Percentiles rank a stretch among this genome's conserved stretches.
Conservation (phyloP, 495 filamentous ascomycete species). For the Talaromyces adpressus region DNA sequence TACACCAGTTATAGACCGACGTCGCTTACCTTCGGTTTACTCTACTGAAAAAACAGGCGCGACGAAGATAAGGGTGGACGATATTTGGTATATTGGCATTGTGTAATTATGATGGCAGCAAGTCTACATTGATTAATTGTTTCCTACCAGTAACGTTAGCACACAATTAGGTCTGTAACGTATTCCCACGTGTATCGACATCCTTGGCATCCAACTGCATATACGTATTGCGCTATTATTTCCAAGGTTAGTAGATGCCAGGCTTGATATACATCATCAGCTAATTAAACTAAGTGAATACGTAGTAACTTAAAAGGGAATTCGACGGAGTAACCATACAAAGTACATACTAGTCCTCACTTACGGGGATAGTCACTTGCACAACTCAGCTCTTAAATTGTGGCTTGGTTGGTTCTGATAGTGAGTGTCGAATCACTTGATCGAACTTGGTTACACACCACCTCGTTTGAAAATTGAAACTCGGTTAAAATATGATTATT, state of each 20-base stretch:
- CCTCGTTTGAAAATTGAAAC: not conserved
- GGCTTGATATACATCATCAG: not conserved
- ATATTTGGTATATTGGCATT: not conserved
- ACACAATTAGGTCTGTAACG: not conserved
- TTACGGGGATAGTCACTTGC: not conserved
- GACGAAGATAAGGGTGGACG: not conserved
- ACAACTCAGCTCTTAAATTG: not conserved
- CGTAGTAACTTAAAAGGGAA: not conserved
- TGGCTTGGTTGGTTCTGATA: not conserved
- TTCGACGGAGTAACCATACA: not conserved
- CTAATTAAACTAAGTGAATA: not conserved
- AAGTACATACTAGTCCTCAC: not conserved
- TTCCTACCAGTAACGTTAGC: not conserved
- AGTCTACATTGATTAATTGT: not conserved
- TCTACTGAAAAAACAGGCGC: no score
- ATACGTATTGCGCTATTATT: not conserved
- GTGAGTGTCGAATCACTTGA: not conserved
- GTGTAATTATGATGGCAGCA: not conserved
- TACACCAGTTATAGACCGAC: no score
- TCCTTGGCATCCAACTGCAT: not conserved
- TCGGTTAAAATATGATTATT: not conserved
- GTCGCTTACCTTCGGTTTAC: no score
- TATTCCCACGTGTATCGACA: not conserved
- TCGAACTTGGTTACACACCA: not conserved
- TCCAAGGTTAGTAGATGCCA: not conserved